A percentile compares a stretch with the other conserved stretches of the same genome.
Evolutionary conservation across 2,329 filamentous ascomycete species (phyloP).

Genomic region (Calcarisporium arbuscula): DNA sequence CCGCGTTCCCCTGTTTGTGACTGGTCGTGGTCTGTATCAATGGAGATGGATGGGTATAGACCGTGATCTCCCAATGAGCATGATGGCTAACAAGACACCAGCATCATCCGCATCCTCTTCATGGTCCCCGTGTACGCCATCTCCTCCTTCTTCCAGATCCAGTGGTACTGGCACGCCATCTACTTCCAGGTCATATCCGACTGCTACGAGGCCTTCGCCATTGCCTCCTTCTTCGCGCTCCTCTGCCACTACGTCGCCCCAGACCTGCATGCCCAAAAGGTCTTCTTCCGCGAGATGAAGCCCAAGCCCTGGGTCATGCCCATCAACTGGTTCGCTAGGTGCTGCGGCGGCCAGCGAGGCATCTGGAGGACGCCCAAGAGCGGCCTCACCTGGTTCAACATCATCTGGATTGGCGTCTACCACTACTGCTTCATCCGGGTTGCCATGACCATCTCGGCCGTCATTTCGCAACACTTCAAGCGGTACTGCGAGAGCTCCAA

Average conservation of each 20-base stretch:
- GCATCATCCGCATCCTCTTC: constrained; percentile 80
- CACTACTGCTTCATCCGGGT: constrained; percentile 82
- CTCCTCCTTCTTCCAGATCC: constrained; percentile 66
- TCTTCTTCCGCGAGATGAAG: constrained; percentile 65
- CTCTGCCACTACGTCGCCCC: constrained; percentile 76
- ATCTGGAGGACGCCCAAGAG: constrained; percentile 69
- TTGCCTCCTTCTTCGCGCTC: constrained; percentile 78
- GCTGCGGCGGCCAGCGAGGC: constrained; percentile 63
- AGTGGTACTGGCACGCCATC: constrained; percentile 69
- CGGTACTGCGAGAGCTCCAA: constrained; percentile 75
- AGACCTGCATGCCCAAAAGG: constrained; percentile 72
- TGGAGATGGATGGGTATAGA: too few species aligned
- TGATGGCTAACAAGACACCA: constrained; percentile 23
- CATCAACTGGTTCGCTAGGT: constrained; percentile 62
- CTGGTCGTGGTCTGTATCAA: neutral
- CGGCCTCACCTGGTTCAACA: constrained; percentile 86
- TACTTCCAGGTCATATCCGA: constrained; percentile 78
- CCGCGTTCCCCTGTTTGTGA: neutral
- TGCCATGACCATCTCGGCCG: constrained; percentile 70
- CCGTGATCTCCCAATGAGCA: too few species aligned
- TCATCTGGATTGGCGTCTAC: constrained; percentile 75
- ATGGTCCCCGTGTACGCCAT: constrained; percentile 80
- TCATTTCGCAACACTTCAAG: constrained; percentile 62
- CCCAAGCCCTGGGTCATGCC: constrained; percentile 72
- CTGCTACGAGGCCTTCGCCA: constrained; percentile 85